A percentile compares a stretch with the other conserved stretches of the same genome.
Conservation (phyloP, 345 rosid genomes). For the Eucalyptus lansdowneana region DNA sequence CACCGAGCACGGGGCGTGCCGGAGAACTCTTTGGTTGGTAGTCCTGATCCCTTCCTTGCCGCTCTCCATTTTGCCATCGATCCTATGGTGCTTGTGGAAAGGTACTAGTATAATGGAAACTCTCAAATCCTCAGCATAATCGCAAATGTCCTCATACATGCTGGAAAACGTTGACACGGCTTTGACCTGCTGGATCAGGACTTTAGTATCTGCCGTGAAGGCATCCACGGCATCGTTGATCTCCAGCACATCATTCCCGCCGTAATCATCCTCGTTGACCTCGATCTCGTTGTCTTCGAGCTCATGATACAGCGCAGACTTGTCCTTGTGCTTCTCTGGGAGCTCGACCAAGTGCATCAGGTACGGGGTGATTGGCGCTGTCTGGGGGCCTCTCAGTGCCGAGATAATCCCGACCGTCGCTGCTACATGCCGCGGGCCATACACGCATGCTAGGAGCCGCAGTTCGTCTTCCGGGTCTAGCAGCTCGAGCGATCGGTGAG, state of each 20-base stretch:
- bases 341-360: constrained; percentile 75
- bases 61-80: constrained; percentile 54
- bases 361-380: constrained; percentile 33
- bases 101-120: constrained; percentile 59
- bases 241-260: constrained; percentile 55
- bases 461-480: constrained; percentile 42
- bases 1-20: constrained; percentile 70
- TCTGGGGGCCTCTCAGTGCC: constrained; percentile 32
- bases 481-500: constrained; percentile 28
- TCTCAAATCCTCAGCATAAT: constrained; percentile 53
- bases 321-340: constrained; percentile 32
- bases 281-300: constrained; percentile 25
- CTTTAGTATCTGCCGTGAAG: constrained; percentile 29
- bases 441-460: constrained; percentile 55
- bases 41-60: constrained; percentile 51
- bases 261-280: constrained; percentile 50
- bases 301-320: constrained; percentile 46
- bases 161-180: constrained; percentile 35
- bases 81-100: constrained; percentile 85
- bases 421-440: constrained; percentile 61
- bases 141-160: constrained; percentile 67
- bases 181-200: constrained; percentile 41
- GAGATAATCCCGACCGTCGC: constrained; percentile 36
- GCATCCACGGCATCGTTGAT: constrained; percentile 54
- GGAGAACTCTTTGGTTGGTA: constrained; percentile 56